Base-by-base conservation (phyloP, 2,329 filamentous ascomycete genomes). In the Colletotrichum graminicola region DNA sequence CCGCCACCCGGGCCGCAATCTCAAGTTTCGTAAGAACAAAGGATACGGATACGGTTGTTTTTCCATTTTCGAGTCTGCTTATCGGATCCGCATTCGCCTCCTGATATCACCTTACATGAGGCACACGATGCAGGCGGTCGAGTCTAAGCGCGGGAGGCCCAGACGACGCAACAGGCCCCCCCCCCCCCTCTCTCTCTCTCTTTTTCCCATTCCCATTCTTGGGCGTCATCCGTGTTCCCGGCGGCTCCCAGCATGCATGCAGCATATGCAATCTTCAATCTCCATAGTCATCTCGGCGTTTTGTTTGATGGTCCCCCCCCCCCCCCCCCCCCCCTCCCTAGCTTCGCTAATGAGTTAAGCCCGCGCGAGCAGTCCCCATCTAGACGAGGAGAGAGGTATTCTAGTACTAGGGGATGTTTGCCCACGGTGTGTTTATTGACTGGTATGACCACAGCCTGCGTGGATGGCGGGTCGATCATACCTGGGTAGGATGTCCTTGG, bases 81-180 rank as follows among this genome's bases (percentile, higher is more conserved):
- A 21, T 62, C 43, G 7, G 47, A 47, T 41, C 23, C 61, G 29
- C 49, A 39, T 36, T 45, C 4, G 45, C 52, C 69, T 10, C 66
- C 61, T 65, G 69, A 47, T 66, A 61, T 65, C 66, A 59, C 51
- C 18, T n/a, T 52, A 23, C 39, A n/a, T 47, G 18, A 36, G 45
- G 36, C 39, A 39, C 32, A 26, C n/a, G 7, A 18, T 57, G 41
- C 32, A 12, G 8, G 43, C 12, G 21, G 43, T n/a, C 21, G n/a
- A 11, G 11, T 45, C 23, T 72, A 61, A 60, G 69, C 66, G 66
- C 68, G 59, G 66, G 47, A 43, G 47, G 49, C 43, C 5, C 45
- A 23, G 18, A 45, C n/a, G 45, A n/a, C 3, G 11, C 55, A 29
- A 6, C 39, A 32, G 32, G 14, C 18, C 63, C 36, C 47, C 57